Base-by-base conservation (phyloP, 208 protist genomes). In the Porcisia hertigi region DNA sequence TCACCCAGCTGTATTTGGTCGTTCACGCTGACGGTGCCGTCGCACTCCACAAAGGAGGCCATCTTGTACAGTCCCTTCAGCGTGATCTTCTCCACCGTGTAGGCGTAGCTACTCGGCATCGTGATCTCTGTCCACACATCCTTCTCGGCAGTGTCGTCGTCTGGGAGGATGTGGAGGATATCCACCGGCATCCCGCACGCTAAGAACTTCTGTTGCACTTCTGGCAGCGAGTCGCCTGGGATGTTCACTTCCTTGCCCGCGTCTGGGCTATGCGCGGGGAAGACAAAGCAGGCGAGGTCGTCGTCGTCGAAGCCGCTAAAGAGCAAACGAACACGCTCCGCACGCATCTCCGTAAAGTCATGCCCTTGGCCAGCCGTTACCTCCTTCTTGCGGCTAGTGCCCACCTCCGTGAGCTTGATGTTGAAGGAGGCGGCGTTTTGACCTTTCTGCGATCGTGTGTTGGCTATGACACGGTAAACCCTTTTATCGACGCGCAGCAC, bases 261-360 rank as follows among this genome's bases (percentile, higher is more conserved):
- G 43, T 97, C 90, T 16, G 72, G 72, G 75, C 78, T 87, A 85
- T 97, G 91, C 83, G 91, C 80, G 2, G 93, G 93, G 72, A 94
- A 97, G 3, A 97, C 91, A 79, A 97, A 97, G 65, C 93, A 97
- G 11, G 91, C 93, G 30, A 86, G 74, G 83, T 97, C 93, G 67
- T 97, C 86, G 73, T 97, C 93, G 76, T 97, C 93, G 79, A 97
- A 97, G 71, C 93, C 93, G 82, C 90, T 95, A 70, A 97, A 97
- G 6, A 96, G 85, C 30, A 97, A 80, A 11, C 90, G 88, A 43
- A 97, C 85, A 5, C 93, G 89, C 77, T 94, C 87, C 20, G 90
- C 84, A 8, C 89, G 90, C 47, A 93, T 87, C 76, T 97, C 91
- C 20, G 87, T 62, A 76, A 97, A 95, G 77, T 97, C 93, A 73